A percentile compares a stretch with the other conserved stretches of the same genome.
Evolutionary conservation across 2,329 filamentous ascomycete species (phyloP).

Genomic region (Pseudocercospora vitis): DNA sequence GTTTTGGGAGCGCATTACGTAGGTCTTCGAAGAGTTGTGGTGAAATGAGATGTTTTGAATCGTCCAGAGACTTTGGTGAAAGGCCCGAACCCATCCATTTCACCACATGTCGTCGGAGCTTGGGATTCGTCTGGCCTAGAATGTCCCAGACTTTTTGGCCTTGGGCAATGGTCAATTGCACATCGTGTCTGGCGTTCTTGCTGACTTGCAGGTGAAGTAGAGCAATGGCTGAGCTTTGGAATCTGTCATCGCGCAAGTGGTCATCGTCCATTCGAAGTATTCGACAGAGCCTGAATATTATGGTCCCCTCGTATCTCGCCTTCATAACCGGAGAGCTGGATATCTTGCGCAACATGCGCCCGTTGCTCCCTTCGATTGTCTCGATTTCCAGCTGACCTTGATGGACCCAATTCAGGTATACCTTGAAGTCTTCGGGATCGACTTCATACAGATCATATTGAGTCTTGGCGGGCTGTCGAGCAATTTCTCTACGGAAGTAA

Average conservation of each 20-base stretch:
- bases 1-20: not conserved
- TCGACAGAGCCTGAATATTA: not conserved
- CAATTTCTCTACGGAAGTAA: not conserved
- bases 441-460: not conserved
- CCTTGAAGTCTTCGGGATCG: not conserved
- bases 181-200: not conserved
- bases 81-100: not conserved
- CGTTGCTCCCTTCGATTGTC: not conserved
- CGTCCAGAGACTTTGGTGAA: not conserved
- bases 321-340: not conserved
- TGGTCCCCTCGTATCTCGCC: not conserved
- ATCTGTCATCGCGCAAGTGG: not conserved
- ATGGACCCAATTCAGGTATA: not conserved
- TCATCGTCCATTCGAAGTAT: not conserved
- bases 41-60: not conserved
- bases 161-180: not conserved
- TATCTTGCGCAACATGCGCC: not conserved
- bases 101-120: not conserved
- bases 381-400: not conserved
- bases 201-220: not conserved
- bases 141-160: not conserved
- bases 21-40: not conserved
- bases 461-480: not conserved
- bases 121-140: not conserved
- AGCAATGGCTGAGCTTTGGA: not conserved